These are phyloP conservation scores for Pistacia integerrima DNA, from an alignment of 345 rosid genomes.

Conservation along the genomic window DNA sequence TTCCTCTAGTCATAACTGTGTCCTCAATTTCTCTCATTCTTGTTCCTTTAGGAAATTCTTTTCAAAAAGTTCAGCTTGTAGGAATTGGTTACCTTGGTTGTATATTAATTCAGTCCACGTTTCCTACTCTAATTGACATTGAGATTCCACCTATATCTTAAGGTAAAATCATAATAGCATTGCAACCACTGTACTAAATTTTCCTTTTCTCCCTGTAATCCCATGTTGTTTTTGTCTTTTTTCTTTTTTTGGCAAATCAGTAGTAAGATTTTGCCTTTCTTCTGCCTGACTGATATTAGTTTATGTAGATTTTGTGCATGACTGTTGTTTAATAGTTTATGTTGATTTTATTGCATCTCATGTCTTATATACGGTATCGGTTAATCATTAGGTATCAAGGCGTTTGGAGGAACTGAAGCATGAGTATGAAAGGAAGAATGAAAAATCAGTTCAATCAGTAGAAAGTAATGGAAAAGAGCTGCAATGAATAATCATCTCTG, in stretches of 20 bases:
- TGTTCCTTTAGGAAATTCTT: not conserved
- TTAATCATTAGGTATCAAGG: conserved; percentile 59
- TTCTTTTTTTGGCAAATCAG: too few relatives aligned
- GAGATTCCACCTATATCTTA: not conserved
- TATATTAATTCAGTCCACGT: not conserved
- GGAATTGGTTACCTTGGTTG: not conserved
- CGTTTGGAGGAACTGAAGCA: conserved; percentile 67
- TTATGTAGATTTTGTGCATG: not conserved
- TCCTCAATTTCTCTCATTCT: too few relatives aligned
- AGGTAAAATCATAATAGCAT: not conserved
- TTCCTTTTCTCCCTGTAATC: not conserved
- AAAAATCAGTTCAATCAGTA: conserved; percentile 37
- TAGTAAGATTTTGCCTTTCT: too few relatives aligned
- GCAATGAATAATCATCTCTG: conserved; percentile 15
- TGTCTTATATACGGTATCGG: not conserved
- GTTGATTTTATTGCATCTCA: not conserved
- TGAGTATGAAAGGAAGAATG: conserved; percentile 52
- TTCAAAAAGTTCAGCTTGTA: not conserved
- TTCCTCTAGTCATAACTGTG: not conserved
- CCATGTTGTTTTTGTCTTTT: not conserved
- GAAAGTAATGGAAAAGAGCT: conserved; percentile 22
- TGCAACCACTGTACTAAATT: not conserved
- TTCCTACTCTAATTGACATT: too few relatives aligned
- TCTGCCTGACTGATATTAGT: too few relatives aligned
- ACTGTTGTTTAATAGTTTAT: not conserved